Evolutionary conservation across 1,284 basidiomycete species (phyloP), one percentile per base, ranked within the genome.

Genomic region (Moesziomyces sp.): DNA sequence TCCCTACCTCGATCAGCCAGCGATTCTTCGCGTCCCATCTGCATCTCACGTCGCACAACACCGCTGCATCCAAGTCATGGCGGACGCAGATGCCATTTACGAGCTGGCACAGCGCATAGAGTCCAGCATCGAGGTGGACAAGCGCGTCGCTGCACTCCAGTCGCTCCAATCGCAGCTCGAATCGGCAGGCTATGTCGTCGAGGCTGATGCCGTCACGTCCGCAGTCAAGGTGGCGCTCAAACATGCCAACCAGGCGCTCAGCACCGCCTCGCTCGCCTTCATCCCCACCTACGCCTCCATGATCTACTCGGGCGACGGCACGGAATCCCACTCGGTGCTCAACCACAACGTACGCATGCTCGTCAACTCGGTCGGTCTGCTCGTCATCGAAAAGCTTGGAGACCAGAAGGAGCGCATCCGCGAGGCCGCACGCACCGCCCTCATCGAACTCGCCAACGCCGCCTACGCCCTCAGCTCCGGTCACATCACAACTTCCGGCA

Each of bases 351-450:
- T 72, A 6, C 58, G 74, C 42, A 62, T 67, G 33, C 59, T 76
- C 40, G 84, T 85, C 55, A 88, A 90, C 16, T 90, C 93, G 79
- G 86, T 93, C 45, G 89, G 91, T 24, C 79, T 89, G 3, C 91
- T 91, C 44, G 86, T 93, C 35, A 87, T 94, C 66, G 93, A 94
- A 77, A 89, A 91, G 57, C 88, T 95, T 16, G 92, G 92, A 28
- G 93, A 95, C 83, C 88, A 84, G 46, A 87, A 90, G 76, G 92
- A 93, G 80, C 88, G 87, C 62, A 86, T 90, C 26, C 88, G 93
- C 63, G 87, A 90, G 40, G 91, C 90, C 73, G 93, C 93, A 28
- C 88, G 91, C 44, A 91, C 92, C 77, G 88, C 89, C 11, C 84
- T 94, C 28, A 89, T 91, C 47, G 86, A 90, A 62, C 86, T 93